Evolutionary conservation across 805 yeast genomes (phyloP).

Genomic region (Yarrowia sp.): DNA sequence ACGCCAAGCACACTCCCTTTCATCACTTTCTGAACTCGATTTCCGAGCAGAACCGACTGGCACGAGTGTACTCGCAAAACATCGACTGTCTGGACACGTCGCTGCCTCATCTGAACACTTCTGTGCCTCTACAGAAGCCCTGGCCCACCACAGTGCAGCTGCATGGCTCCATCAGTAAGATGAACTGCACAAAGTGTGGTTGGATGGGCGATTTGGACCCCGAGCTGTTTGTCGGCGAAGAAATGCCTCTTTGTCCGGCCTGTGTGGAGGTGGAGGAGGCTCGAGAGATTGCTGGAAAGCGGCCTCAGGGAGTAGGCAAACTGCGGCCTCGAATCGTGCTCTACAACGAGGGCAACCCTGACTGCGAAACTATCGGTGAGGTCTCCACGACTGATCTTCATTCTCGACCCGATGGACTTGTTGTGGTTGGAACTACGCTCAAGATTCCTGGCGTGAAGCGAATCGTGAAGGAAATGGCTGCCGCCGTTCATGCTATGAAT

Average conservation of each 20-base stretch:
- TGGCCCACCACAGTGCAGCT: constrained; percentile 74
- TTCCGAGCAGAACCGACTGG: constrained; percentile 66
- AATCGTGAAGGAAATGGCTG: constrained; percentile 65
- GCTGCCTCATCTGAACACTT: constrained; percentile 58
- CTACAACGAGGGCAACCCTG: constrained; percentile 83
- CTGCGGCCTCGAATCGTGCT: constrained; percentile 70
- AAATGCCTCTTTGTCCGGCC: constrained; percentile 66
- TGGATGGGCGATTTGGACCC: constrained; percentile 63
- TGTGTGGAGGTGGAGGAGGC: constrained; percentile 66
- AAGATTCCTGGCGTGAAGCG: constrained; percentile 78
- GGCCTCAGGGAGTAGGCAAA: constrained; percentile 66
- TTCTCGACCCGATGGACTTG: constrained; percentile 73
- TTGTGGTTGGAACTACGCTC: constrained; percentile 85
- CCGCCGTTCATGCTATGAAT: constrained; percentile 60
- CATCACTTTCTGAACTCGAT: constrained; percentile 68
- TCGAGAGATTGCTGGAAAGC: constrained; percentile 66
- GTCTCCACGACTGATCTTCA: constrained; percentile 71
- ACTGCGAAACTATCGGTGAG: constrained; percentile 84
- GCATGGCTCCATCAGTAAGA: constrained; percentile 78
- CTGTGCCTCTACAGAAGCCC: constrained; percentile 57
- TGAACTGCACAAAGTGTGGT: constrained; percentile 80
- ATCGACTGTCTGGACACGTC: constrained; percentile 80
- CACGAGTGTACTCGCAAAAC: constrained; percentile 84
- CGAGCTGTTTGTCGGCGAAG: constrained; percentile 55
- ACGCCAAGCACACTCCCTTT: constrained; percentile 74